These are phyloP conservation scores for Ophioceras dolichostomum DNA, from an alignment of 2,329 filamentous ascomycete genomes.

Conservation along the genomic window DNA sequence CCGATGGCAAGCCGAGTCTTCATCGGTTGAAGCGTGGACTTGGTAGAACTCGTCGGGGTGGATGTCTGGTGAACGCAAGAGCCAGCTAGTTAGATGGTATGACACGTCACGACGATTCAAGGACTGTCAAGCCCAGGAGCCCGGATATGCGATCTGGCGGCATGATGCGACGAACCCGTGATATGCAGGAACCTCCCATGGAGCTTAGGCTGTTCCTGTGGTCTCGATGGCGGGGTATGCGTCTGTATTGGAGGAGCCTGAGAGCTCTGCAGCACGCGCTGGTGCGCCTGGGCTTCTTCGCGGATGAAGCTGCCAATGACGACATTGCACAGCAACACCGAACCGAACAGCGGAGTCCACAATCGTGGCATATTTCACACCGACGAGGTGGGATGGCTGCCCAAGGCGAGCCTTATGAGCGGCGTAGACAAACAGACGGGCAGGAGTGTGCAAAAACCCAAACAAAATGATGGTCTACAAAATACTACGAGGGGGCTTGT, in stretches of 20 bases:
- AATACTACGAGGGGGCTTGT: too few relatives aligned
- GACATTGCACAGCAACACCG: constrained; percentile 15
- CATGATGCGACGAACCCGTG: constrained; percentile 48
- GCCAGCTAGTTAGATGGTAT: constrained; percentile 1
- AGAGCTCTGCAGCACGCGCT: constrained; percentile 8
- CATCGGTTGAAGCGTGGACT: constrained; percentile 57
- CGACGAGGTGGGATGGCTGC: too few relatives aligned
- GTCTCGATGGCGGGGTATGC: constrained; percentile 9
- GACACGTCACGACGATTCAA: constrained; percentile 2
- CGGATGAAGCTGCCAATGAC: constrained; percentile 15
- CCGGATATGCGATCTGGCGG: not conserved
- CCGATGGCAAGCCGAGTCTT: constrained; percentile 64
- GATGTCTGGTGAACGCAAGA: constrained; percentile 57
- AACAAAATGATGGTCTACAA: too few relatives aligned
- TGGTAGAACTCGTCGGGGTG: constrained; percentile 88
- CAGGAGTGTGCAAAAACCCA: not conserved
- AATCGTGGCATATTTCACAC: constrained; percentile 3
- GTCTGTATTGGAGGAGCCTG: too few relatives aligned
- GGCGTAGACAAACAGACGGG: not conserved
- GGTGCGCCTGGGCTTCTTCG: constrained; percentile 5
- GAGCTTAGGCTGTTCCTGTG: constrained; percentile 34
- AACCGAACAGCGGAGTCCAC: not conserved
- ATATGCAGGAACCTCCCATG: constrained; percentile 77
- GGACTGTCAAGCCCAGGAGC: not conserved
- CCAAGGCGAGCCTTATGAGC: too few relatives aligned